Evolutionary conservation across 345 rosid species (phyloP).

Genomic region (Salix suchowensis): DNA sequence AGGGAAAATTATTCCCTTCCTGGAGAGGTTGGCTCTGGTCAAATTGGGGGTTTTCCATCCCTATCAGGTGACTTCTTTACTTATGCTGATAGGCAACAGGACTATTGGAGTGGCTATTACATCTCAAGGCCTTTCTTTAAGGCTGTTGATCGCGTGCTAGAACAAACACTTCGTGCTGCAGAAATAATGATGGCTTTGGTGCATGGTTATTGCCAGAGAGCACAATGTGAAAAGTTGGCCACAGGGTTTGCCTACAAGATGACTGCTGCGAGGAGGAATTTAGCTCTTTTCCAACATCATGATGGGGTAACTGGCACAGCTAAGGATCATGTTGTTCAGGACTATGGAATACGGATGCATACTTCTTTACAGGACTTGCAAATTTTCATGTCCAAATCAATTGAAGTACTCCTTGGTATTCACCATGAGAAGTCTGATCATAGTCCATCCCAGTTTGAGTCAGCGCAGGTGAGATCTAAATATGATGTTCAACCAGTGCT

Average conservation of each 20-base stretch:
- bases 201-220: constrained; percentile 81
- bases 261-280: constrained; percentile 92
- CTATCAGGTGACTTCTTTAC: constrained; percentile 97
- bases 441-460: constrained; percentile 66
- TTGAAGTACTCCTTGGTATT: constrained; percentile 76
- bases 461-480: constrained; percentile 71
- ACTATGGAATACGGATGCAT: constrained; percentile 90
- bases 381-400: constrained; percentile 92
- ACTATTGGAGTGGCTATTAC: constrained; percentile 99
- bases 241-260: constrained; percentile 67
- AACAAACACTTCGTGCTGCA: constrained; percentile 81
- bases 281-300: constrained; percentile 99
- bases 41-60: constrained; percentile 88
- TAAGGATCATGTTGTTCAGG: constrained; percentile 86
- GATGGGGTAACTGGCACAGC: constrained; percentile 99
- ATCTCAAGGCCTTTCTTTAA: constrained; percentile 97
- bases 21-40: constrained; percentile 74
- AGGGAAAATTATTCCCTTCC: constrained; percentile 76
- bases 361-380: constrained; percentile 85
- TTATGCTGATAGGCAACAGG: constrained; percentile 85
- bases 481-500: constrained; percentile 81
- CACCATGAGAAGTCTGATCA: constrained; percentile 81
- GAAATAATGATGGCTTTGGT: constrained; percentile 86
- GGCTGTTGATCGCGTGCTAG: constrained; percentile 94
- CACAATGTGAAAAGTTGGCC: constrained; percentile 82